Evolutionary conservation across 2,329 filamentous ascomycete genomes (phyloP), one percentile per base, ranked within the genome.

Genomic region (Cryphonectria nitschkei): DNA sequence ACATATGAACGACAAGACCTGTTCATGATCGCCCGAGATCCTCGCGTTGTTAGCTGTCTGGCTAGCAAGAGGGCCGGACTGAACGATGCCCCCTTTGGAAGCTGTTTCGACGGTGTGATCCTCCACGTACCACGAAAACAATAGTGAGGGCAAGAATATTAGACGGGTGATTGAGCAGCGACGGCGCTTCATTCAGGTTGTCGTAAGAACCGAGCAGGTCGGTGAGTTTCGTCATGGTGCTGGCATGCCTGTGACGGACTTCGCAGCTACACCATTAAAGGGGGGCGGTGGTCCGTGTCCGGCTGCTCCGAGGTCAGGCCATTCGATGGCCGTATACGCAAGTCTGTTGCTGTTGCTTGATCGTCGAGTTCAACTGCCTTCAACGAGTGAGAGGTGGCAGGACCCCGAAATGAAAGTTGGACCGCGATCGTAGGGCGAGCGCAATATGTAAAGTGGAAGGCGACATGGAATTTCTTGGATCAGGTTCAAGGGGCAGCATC

Each of bases 1-100:
- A 29, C 71, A 74, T 1, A 74, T 68, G 69, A 73, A 75, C 19
- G 67, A 68, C 9, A 75, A n/a, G 14, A 72, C n/a, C 71, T 72
- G 22, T n/a, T 50, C 5, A 13, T 22, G 52, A 9, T 67, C 32
- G 26, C 41, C 14, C 46, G 9, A 22, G n/a, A 34, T 34, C 26
- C 11, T 60, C 34, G 29, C 56, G 58, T 39, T 37, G 22, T 22
- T 19, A 61, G 58, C 32, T 39, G 16, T 14, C 5, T 19, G 26
- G 29, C 26, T 19, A 2, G 52, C 26, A 56, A 26, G 16, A 16
- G n/a, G 29, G 29, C 29, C 1, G 54, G 19, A 32, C 5, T 34
- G 29, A 29, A 56, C 3, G 52, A 19, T 19, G 7, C 5, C 14
- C 29, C 2, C 19, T 13, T 32, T 11, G 19, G 6, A 58, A 19